Evolutionary conservation across 768 basidiomycete species (phyloP), one percentile per base, ranked within the genome.

Genomic region (Saitozyma podzolica): DNA sequence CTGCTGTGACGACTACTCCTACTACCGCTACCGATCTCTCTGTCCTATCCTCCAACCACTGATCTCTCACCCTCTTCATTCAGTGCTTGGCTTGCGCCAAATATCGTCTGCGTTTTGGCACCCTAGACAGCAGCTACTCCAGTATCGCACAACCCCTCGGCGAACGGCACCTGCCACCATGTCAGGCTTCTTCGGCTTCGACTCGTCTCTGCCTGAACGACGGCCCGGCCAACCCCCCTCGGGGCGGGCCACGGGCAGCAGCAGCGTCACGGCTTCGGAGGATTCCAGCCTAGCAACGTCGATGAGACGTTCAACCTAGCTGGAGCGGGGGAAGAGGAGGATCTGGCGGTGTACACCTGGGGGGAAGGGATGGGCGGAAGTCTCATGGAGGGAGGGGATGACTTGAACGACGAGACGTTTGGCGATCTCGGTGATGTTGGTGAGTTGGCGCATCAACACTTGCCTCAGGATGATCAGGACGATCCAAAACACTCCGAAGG

Each of bases 371-470:
- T 95, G 37, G 92, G 89, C 56, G 56, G 42, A 8, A 65, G 63
- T 41, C 84, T 97, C 58, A 86, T 88, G 70, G 95, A 98, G 80
- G 89, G 88, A 48, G 87, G 87, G 60, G 93, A 97, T 83, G 93
- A 94, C 69, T 78, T 94, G 70, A 98, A 99, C 80, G 92, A 95
- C 80, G 92, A 95, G 82, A 99, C 96, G 2, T 99, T 99, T 81
- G 96, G 94, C 40, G 84, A 81, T 47, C 67, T 82, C 54, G 87
- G 84, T 41, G 80, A 75, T 66, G 85, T 95, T 62, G 91, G 93
- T 93, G 77, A 83, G 89, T 81, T 47, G 3, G 40, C 2, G 9
- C 58, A 17, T 11, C 51, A 16, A 7, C 8, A n/a, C 2, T 51
- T 10, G 42, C 52, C 19, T n/a, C 19, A 43, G 40, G 19, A 41